These are phyloP conservation scores for Trifolium dubium DNA, from an alignment of 306 rosid species.

Conservation along the genomic window DNA sequence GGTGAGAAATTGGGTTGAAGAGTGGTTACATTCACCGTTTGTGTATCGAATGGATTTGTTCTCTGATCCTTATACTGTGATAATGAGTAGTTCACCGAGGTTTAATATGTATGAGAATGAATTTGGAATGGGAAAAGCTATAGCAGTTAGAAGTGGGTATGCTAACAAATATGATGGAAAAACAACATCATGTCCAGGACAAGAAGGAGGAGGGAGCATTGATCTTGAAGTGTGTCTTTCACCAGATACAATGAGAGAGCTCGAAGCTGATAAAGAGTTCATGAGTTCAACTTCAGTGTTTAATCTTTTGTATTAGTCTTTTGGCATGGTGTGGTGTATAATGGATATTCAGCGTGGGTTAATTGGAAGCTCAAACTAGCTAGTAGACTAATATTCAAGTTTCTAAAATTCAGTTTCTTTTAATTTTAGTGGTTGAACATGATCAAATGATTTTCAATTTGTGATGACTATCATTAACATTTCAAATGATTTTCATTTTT, in stretches of 20 bases:
- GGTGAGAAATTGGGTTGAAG: not conserved
- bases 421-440: too few species aligned
- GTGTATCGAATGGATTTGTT: not conserved
- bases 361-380: too few species aligned
- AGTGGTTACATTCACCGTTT: conserved; percentile 51
- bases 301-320: not conserved
- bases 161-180: conserved; percentile 57
- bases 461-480: too few species aligned
- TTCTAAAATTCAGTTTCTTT: too few species aligned
- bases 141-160: conserved; percentile 61
- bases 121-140: conserved; percentile 79
- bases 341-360: not conserved
- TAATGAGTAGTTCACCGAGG: conserved; percentile 66
- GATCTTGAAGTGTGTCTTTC: conserved; percentile 69
- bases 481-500: too few species aligned
- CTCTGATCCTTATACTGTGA: conserved; percentile 40
- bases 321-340: not conserved
- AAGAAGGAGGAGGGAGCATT: conserved; percentile 65
- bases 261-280: conserved; percentile 63
- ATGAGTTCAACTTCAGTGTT: conserved; percentile 40
- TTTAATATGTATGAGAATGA: conserved; percentile 64
- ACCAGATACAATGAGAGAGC: conserved; percentile 43
- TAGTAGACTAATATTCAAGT: too few species aligned
- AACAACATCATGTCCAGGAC: conserved; percentile 52
- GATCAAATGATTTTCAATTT: too few species aligned